Evolutionary conservation across 2,329 filamentous ascomycete genomes (phyloP).

Genomic region (Pestalotiopsis fici): DNA sequence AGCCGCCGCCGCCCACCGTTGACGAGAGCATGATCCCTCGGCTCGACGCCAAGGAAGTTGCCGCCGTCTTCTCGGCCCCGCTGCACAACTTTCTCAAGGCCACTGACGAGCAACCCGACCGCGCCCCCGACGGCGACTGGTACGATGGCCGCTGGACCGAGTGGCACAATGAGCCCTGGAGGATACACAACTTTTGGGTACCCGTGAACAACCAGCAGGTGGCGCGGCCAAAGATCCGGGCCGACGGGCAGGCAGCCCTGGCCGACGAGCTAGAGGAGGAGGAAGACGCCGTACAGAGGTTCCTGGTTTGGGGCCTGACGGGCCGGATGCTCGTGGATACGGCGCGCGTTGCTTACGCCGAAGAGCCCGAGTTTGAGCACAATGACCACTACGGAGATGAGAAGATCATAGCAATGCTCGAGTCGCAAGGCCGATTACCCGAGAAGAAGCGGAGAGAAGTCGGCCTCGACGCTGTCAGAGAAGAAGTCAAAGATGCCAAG

Average conservation of each 20-base stretch:
- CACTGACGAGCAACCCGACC: conserved; percentile 50
- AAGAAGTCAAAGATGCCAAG: conserved; percentile 40
- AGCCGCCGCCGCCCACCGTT: conserved; percentile 45
- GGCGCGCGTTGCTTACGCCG: conserved; percentile 78
- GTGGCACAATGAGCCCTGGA: conserved; percentile 79
- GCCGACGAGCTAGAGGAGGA: conserved; percentile 31
- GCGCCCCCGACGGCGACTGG: conserved; percentile 64
- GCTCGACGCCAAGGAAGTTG: conserved; percentile 87
- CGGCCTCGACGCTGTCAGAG: conserved; percentile 30
- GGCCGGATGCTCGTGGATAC: conserved; percentile 87
- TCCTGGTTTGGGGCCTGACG: conserved; percentile 94
- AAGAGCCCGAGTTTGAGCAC: conserved; percentile 82
- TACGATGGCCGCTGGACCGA: conserved; percentile 82
- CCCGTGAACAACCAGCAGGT: conserved; percentile 73
- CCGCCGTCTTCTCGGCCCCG: conserved; percentile 88
- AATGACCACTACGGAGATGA: conserved; percentile 56
- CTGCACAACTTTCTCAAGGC: conserved; percentile 78
- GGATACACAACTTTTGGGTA: conserved; percentile 89
- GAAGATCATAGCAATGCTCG: conserved; percentile 46
- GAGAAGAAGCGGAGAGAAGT: conserved; percentile 43
- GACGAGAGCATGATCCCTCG: conserved; percentile 76
- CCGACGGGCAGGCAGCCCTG: conserved; percentile 23
- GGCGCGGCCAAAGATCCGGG: conserved; percentile 50
- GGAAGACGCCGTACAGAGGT: conserved; percentile 55
- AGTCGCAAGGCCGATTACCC: conserved; percentile 44